phyloP scores from a whole-genome alignment of 164 flowering plant species.

The Macadamia integrifolia region DNA sequence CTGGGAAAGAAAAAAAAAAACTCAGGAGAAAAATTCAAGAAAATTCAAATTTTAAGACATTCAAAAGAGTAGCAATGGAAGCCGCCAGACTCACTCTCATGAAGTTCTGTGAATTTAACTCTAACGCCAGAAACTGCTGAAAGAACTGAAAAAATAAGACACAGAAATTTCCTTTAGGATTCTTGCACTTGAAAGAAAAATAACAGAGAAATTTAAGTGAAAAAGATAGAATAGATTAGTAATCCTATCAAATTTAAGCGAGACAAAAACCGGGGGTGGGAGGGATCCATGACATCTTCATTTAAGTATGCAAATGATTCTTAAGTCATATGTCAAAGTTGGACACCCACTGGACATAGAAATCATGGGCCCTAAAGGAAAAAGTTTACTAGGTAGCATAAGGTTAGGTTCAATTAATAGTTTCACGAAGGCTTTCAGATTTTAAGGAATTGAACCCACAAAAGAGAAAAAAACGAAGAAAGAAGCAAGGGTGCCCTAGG shows the following conservation, averaged over 20 bases:
- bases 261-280: neutral
- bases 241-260: neutral
- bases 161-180: constrained; percentile 6
- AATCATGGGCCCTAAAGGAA: neutral
- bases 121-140: constrained; percentile 65
- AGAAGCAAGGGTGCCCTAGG: too few relatives aligned
- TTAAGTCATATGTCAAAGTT: neutral
- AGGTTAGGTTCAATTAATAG: neutral
- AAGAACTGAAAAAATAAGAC: constrained; percentile 41
- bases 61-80: neutral
- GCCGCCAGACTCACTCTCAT: constrained; percentile 43
- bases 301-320: neutral
- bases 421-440: neutral
- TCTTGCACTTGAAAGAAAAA: neutral
- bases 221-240: neutral
- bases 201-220: neutral
- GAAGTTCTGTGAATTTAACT: constrained; percentile 38
- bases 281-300: neutral
- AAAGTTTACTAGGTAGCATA: neutral
- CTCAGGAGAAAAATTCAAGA: neutral
- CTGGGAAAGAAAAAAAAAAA: constrained; percentile 26
- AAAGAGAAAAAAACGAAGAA: neutral
- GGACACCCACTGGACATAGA: neutral
- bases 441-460: neutral
- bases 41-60: neutral